Percentiles rank a stretch among this genome's conserved stretches.
These are phyloP conservation scores for Aspergillus sp. DNA, from an alignment of 2,329 filamentous ascomycete genomes.

Conservation along the genomic window DNA sequence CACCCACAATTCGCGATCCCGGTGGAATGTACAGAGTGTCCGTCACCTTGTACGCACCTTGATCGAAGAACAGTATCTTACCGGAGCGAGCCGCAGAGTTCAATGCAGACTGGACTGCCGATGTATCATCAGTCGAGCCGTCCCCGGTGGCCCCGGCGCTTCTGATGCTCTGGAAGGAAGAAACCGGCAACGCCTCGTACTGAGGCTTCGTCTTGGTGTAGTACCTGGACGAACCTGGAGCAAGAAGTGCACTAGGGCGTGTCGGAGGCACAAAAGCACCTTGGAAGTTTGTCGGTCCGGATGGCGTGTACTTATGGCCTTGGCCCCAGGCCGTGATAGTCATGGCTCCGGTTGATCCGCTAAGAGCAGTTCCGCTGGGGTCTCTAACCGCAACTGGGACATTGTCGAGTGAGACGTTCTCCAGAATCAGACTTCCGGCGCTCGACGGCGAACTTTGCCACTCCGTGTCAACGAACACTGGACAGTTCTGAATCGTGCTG, in stretches of 20 bases:
- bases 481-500: conserved; percentile 41
- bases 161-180: conserved; percentile 38
- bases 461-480: conserved; percentile 42
- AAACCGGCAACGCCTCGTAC: conserved; percentile 34
- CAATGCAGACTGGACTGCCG: conserved; percentile 50
- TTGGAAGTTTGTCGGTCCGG: conserved; percentile 36
- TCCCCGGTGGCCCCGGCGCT: conserved; percentile 41
- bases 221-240: conserved; percentile 31
- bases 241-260: conserved; percentile 37
- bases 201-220: conserved; percentile 46
- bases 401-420: conserved; percentile 46
- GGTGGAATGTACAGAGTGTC: conserved; percentile 40
- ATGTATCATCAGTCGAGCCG: conserved; percentile 51
- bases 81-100: conserved; percentile 39
- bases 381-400: conserved; percentile 38
- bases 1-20: conserved; percentile 46
- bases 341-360: conserved; percentile 24
- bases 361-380: conserved; percentile 27
- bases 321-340: conserved; percentile 36
- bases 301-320: conserved; percentile 37
- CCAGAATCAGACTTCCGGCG: conserved; percentile 45
- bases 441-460: conserved; percentile 34
- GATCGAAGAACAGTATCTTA: conserved; percentile 49
- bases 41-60: conserved; percentile 44
- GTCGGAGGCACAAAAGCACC: conserved; percentile 36